phyloP scores from a whole-genome alignment of 257 asterid species.

The Penstemon eatonii region DNA sequence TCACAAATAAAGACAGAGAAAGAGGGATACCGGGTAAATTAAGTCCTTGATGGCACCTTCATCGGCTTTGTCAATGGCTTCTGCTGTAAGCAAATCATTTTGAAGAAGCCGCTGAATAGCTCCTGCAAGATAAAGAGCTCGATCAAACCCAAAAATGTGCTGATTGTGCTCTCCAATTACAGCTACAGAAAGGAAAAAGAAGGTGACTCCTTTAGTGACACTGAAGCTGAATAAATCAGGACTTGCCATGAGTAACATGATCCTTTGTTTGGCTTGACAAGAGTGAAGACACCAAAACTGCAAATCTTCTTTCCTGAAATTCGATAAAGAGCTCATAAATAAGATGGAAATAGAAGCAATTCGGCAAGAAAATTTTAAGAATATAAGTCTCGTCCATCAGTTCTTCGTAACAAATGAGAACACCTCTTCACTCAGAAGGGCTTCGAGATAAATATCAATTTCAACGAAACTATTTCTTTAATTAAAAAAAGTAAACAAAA shows the following conservation, averaged over 20 bases:
- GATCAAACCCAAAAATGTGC: neutral
- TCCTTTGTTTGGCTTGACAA: constrained; percentile 98
- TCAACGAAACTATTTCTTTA: too few species aligned
- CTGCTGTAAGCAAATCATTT: constrained; percentile 75
- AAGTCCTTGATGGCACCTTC: constrained; percentile 70
- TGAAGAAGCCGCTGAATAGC: constrained; percentile 87
- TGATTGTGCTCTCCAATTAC: too few species aligned
- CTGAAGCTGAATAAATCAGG: constrained; percentile 17
- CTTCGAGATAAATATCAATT: too few species aligned
- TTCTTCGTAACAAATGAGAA: too few species aligned
- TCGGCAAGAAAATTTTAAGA: neutral
- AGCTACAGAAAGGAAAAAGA: neutral
- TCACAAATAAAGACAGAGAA: constrained; percentile 18
- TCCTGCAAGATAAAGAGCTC: constrained; percentile 48
- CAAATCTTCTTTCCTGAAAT: constrained; percentile 89
- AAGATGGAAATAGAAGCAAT: neutral
- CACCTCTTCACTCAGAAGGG: too few species aligned
- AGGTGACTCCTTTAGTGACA: neutral
- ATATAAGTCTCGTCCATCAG: neutral
- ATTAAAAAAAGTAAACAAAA: neutral
- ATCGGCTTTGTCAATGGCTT: constrained; percentile 62
- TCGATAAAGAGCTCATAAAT: neutral
- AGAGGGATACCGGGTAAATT: constrained; percentile 73
- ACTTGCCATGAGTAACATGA: constrained; percentile 88
- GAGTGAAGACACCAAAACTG: constrained; percentile 82